Evolutionary conservation across 2,329 filamentous ascomycete genomes (phyloP).

Genomic region (Teratosphaeriaceae sp.): DNA sequence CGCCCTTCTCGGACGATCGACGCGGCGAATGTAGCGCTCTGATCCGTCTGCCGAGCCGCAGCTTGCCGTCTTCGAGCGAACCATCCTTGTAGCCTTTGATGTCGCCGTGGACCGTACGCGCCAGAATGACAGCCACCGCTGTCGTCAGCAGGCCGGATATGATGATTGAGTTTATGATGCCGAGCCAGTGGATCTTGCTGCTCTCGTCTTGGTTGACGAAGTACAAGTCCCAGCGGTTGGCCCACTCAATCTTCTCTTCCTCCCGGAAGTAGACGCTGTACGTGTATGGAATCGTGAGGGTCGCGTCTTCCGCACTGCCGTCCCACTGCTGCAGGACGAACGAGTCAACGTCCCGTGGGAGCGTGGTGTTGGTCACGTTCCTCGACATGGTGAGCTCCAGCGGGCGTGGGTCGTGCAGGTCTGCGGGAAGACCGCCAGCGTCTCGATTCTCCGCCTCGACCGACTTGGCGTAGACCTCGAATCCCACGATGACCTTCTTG

Average conservation of each 20-base stretch:
- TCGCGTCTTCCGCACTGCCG: conserved; percentile 58
- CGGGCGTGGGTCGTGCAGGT: conserved; percentile 56
- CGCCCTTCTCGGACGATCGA: conserved; percentile 46
- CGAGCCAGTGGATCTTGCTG: conserved; percentile 77
- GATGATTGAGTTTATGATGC: conserved; percentile 79
- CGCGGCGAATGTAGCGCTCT: conserved; percentile 40
- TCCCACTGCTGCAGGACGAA: conserved; percentile 49
- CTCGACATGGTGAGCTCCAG: conserved; percentile 64
- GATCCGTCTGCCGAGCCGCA: conserved; percentile 44
- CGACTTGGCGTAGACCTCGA: conserved; percentile 86
- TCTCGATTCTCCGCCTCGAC: conserved; percentile 57
- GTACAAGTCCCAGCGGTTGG: conserved; percentile 79
- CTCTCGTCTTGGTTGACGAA: conserved; percentile 83
- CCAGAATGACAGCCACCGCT: conserved; percentile 73
- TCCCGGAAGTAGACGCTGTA: conserved; percentile 90
- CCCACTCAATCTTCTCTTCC: conserved; percentile 74
- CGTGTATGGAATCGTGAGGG: conserved; percentile 69
- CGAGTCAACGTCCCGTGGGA: conserved; percentile 49
- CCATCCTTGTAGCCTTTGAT: conserved; percentile 68
- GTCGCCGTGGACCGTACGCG: conserved; percentile 70
- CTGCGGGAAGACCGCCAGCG: conserved; percentile 59
- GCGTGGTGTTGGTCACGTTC: conserved; percentile 51
- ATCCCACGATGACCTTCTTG: conserved; percentile 76
- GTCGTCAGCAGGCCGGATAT: conserved; percentile 74
- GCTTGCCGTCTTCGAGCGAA: conserved; percentile 59